These are phyloP conservation scores for Phytophthora tubulina DNA, from an alignment of 352 stramenopile genomes.

Conservation along the genomic window DNA sequence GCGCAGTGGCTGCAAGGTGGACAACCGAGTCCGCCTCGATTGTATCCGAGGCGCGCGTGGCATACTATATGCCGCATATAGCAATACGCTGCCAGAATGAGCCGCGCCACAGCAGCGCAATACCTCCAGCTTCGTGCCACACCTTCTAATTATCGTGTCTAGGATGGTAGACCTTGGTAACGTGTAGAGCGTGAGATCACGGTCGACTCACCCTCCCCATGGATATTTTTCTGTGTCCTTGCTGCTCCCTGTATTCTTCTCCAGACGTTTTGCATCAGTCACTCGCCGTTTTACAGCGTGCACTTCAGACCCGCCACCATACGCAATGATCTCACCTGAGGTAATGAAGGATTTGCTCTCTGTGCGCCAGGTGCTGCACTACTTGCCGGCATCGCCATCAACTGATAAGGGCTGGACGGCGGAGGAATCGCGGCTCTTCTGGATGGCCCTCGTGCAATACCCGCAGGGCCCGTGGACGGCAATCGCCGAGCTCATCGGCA, in stretches of 20 bases:
- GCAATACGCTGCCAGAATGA: too few species aligned
- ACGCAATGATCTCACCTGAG: background rate
- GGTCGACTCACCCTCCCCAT: background rate
- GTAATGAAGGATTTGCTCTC: background rate
- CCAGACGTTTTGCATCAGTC: conserved; percentile 1
- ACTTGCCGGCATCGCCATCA: background rate
- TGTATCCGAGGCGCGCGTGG: too few species aligned
- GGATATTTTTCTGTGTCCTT: background rate
- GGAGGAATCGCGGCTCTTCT: background rate
- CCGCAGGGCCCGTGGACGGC: background rate
- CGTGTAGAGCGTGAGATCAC: background rate
- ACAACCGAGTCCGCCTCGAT: too few species aligned
- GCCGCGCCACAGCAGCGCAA: too few species aligned
- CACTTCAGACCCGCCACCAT: background rate
- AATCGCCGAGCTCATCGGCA: background rate
- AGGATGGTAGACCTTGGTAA: background rate
- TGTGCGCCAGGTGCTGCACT: background rate
- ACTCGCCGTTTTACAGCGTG: conserved; percentile 9
- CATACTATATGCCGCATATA: too few species aligned
- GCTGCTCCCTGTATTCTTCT: background rate
- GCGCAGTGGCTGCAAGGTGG: too few species aligned
- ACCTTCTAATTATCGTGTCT: too few species aligned
- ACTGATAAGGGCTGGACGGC: background rate
- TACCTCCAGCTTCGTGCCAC: too few species aligned
- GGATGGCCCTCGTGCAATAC: background rate